A percentile compares a stretch with the other conserved stretches of the same genome.
These are phyloP conservation scores for Cercospora canescens DNA, from an alignment of 2,329 filamentous ascomycete genomes.

Conservation along the genomic window DNA sequence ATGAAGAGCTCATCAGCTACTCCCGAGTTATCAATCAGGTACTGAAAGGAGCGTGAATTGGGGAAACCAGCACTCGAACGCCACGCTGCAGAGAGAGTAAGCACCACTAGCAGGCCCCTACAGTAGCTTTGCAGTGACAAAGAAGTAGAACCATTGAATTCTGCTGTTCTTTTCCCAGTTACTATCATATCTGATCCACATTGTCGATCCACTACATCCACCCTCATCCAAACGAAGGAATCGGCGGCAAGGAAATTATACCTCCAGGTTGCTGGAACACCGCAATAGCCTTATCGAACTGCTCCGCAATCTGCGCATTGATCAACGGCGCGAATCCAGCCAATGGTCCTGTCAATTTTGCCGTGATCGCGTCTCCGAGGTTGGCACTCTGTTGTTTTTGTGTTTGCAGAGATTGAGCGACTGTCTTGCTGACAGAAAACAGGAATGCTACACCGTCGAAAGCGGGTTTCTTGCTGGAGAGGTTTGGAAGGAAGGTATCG, in stretches of 20 bases:
- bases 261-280: slow-evolving; percentile 14
- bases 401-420: slow-evolving; percentile 13
- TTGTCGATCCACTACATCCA: neutral
- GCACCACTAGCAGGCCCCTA: too few species aligned
- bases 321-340: slow-evolving; percentile 13
- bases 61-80: too few species aligned
- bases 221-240: slow-evolving; percentile 8
- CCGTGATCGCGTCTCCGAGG: slow-evolving; percentile 15
- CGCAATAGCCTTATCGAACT: slow-evolving; percentile 16
- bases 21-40: slow-evolving; percentile 16
- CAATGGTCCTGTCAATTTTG: slow-evolving; percentile 16
- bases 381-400: slow-evolving; percentile 11
- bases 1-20: slow-evolving; percentile 19
- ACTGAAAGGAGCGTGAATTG: neutral
- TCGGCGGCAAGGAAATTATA: slow-evolving; percentile 12
- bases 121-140: neutral
- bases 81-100: too few species aligned
- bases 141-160: neutral
- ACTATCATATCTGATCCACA: neutral
- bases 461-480: slow-evolving; percentile 18
- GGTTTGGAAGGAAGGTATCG: slow-evolving; percentile 16
- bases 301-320: slow-evolving; percentile 15
- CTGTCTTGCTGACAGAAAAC: slow-evolving; percentile 12
- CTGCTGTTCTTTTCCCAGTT: neutral
- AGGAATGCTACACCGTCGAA: slow-evolving; percentile 17